Evolutionary conservation across 2,329 filamentous ascomycete species (phyloP), one percentile per base, ranked within the genome.

Genomic region (Aureobasidium musti): DNA sequence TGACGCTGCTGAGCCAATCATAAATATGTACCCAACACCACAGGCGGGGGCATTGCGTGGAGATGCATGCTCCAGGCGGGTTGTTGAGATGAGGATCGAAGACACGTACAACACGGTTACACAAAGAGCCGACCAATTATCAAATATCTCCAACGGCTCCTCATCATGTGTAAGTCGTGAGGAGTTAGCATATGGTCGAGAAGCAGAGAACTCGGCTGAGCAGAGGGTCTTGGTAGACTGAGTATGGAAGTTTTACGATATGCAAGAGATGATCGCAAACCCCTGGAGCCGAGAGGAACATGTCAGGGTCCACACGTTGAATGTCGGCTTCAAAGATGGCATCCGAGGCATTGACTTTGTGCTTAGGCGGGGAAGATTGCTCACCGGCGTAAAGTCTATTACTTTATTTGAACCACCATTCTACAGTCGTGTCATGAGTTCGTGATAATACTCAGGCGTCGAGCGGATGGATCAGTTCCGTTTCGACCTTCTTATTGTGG

Each of bases 271-370:
- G 21, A 41, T 41, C 21, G 53, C 33, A 41, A 41, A 56, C 33
- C 33, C 53, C 53, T 56, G 53, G 35, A 41, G 53, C 53, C 53
- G 53, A 28, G 21, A 35, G 21, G 28, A 37, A 6, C 50, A 23
- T 17, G 30, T 39, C 52, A 56, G 53, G 53, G 53, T 56, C 53
- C 53, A 33, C 37, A 41, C 53, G 53, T 56, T 56, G 53, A 56
- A 33, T 54, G 52, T 54, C 52, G 52, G 52, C 52, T 35, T 33
- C 50, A 17, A 35, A 14, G 30, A 30, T 14, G 30, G 50, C 30
- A 35, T n/a, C 52, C 19, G 52, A 54, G 30, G 17, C 7, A 54
- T 54, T 37, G 52, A 54, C 35, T 56, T 41, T 39, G 11, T 56
- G 53, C 26, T 26, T 3, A 35, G 30, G 57, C 30, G 57, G 57